A percentile compares a stretch with the other conserved stretches of the same genome.
These are phyloP conservation scores for Karstenula rhodostoma DNA, from an alignment of 2,329 filamentous ascomycete species.

Conservation along the genomic window DNA sequence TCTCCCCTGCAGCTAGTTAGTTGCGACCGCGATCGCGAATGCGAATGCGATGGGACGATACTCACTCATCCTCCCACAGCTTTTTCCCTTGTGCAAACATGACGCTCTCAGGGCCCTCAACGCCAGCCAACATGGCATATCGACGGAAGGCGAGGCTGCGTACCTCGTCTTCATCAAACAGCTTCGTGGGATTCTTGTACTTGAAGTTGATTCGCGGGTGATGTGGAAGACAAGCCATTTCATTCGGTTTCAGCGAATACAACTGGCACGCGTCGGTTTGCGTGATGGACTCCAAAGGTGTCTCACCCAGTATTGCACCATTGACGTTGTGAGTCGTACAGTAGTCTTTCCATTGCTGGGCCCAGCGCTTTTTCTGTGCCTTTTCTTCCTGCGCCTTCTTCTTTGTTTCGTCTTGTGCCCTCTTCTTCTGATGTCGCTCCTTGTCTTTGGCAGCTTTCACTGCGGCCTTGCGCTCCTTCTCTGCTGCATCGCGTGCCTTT, in stretches of 20 bases:
- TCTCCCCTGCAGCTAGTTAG: slow-evolving; percentile 6
- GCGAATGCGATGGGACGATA: slow-evolving; percentile 1
- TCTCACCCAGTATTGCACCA: slow-evolving; percentile 9
- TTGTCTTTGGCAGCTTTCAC: neutral
- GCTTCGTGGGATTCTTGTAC: slow-evolving; percentile 19
- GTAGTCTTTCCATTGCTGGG: slow-evolving; percentile 18
- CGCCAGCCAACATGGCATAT: slow-evolving; percentile 15
- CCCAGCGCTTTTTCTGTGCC: slow-evolving; percentile 12
- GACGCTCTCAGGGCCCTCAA: neutral
- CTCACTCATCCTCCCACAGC: slow-evolving; percentile 22
- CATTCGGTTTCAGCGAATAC: slow-evolving; percentile 25
- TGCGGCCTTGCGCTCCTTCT: neutral
- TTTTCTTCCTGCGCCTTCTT: slow-evolving; percentile 11
- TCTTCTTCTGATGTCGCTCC: neutral
- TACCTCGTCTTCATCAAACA: slow-evolving; percentile 22
- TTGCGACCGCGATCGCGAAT: neutral
- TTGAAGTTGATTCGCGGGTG: slow-evolving; percentile 21
- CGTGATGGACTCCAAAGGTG: slow-evolving; percentile 15
- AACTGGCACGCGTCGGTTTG: slow-evolving; percentile 23
- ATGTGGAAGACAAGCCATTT: slow-evolving; percentile 13
- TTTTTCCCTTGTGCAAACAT: slow-evolving; percentile 15
- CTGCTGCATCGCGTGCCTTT: neutral
- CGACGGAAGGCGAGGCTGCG: slow-evolving; percentile 20
- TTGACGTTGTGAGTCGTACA: slow-evolving; percentile 12
- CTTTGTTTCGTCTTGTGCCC: neutral